phyloP scores from a whole-genome alignment of 495 filamentous ascomycete genomes.

The Podospora fimiseda region DNA sequence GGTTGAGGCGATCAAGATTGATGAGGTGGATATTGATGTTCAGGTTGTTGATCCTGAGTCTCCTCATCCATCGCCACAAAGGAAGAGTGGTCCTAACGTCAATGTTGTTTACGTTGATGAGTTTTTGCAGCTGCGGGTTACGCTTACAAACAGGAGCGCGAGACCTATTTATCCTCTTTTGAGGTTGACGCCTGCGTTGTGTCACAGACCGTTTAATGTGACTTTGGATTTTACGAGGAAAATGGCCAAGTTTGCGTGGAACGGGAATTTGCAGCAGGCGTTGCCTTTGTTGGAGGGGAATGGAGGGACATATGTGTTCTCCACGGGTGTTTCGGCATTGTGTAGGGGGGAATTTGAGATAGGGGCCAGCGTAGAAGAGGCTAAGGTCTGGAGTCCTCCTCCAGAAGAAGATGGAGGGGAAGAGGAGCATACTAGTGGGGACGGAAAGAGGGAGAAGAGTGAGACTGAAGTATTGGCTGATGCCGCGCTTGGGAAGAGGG shows the following conservation, averaged over 20 bases:
- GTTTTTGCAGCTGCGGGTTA: constrained; percentile 62
- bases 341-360: constrained; percentile 80
- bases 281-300: constrained; percentile 55
- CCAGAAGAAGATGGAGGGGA: constrained; percentile 21
- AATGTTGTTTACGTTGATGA: constrained; percentile 55
- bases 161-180: constrained; percentile 65
- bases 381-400: constrained; percentile 44
- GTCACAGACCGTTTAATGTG: constrained; percentile 63
- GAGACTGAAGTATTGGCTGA: constrained; percentile 46
- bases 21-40: constrained; percentile 69
- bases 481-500: constrained; percentile 48
- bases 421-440: constrained; percentile 11
- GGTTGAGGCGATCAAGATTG: constrained; percentile 76
- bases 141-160: constrained; percentile 63
- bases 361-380: constrained; percentile 74
- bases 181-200: constrained; percentile 68
- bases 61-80: background rate
- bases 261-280: constrained; percentile 71
- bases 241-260: constrained; percentile 60
- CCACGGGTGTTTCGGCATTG: constrained; percentile 62
- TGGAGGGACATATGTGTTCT: constrained; percentile 47
- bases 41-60: constrained; percentile 34
- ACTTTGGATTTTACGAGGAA: constrained; percentile 80
- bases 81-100: constrained; percentile 1
- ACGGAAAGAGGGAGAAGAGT: constrained; percentile 30